Evolutionary conservation across 2,329 filamentous ascomycete species (phyloP).

Genomic region (Samsoniella hepiali): DNA sequence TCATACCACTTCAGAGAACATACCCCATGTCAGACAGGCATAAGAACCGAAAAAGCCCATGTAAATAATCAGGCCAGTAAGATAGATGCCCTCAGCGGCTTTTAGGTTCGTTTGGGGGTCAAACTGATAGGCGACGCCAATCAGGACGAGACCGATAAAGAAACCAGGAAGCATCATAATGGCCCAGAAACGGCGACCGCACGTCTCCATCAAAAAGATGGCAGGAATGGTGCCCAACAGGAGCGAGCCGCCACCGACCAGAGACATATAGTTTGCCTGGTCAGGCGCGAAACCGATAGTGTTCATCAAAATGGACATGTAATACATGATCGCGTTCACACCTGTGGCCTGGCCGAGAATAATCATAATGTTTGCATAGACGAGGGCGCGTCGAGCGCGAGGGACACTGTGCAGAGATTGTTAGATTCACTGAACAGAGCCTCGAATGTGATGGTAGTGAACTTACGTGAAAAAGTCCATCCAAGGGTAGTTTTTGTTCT

Average conservation of each 20-base stretch:
- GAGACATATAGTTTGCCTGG: conserved; percentile 68
- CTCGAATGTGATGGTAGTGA: not conserved
- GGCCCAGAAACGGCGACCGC: conserved; percentile 72
- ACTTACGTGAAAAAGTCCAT: conserved; percentile 65
- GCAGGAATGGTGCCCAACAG: conserved; percentile 66
- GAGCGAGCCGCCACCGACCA: conserved; percentile 66
- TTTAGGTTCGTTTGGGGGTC: conserved; percentile 41
- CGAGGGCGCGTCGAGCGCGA: conserved; percentile 60
- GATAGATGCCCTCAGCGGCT: conserved; percentile 57
- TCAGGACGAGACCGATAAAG: conserved; percentile 65
- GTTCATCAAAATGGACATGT: conserved; percentile 65
- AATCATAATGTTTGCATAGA: conserved; percentile 69
- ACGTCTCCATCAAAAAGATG: conserved; percentile 68
- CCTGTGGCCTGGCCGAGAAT: conserved; percentile 68
- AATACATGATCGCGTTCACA: conserved; percentile 69
- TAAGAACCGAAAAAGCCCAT: conserved; percentile 67
- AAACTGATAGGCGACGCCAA: conserved; percentile 62
- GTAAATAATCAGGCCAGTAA: conserved; percentile 65
- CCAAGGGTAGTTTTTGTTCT: conserved; percentile 61
- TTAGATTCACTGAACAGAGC: not conserved
- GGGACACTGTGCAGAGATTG: conserved; percentile 40
- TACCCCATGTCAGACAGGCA: conserved; percentile 58
- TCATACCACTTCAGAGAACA: not conserved
- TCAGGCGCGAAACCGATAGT: conserved; percentile 64
- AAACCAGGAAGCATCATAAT: conserved; percentile 69